phyloP scores from a whole-genome alignment of 441 rosid genomes.

The Mallotus repandus region DNA sequence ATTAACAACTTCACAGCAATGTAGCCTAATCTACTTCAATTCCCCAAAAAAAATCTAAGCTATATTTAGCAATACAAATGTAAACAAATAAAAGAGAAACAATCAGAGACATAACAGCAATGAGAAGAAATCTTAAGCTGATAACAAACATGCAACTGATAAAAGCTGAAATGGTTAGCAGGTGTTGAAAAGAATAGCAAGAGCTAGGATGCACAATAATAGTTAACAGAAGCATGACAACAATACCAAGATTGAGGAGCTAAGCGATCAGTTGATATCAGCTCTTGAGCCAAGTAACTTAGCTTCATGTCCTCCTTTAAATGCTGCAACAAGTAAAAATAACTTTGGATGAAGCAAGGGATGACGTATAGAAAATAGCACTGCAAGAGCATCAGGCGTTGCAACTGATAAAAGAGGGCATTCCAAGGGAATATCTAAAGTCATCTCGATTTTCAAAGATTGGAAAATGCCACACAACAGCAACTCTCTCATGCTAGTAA shows the following conservation, averaged over 20 bases:
- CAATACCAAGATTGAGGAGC: conserved; percentile 96
- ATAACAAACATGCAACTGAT: not conserved
- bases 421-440: not conserved
- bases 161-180: not conserved
- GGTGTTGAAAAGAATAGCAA: not conserved
- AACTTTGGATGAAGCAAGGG: conserved; percentile 17
- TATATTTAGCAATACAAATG: not conserved
- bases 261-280: conserved; percentile 86
- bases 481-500: not conserved
- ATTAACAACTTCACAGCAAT: not conserved
- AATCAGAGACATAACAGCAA: not conserved
- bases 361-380: conserved; percentile 12
- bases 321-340: conserved; percentile 55
- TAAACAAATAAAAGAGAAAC: not conserved
- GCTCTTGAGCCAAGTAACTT: conserved; percentile 92
- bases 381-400: not conserved
- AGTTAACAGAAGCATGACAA: conserved; percentile 17
- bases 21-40: not conserved
- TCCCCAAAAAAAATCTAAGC: not conserved
- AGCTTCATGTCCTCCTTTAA: conserved; percentile 98
- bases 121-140: not conserved
- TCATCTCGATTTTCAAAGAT: not conserved
- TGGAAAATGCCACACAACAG: not conserved
- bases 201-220: conserved; percentile 3
- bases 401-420: not conserved